Percentiles rank a stretch among this genome's conserved stretches.
Evolutionary conservation across 1,284 basidiomycete species (phyloP).

Genomic region (Malassezia slooffiae): DNA sequence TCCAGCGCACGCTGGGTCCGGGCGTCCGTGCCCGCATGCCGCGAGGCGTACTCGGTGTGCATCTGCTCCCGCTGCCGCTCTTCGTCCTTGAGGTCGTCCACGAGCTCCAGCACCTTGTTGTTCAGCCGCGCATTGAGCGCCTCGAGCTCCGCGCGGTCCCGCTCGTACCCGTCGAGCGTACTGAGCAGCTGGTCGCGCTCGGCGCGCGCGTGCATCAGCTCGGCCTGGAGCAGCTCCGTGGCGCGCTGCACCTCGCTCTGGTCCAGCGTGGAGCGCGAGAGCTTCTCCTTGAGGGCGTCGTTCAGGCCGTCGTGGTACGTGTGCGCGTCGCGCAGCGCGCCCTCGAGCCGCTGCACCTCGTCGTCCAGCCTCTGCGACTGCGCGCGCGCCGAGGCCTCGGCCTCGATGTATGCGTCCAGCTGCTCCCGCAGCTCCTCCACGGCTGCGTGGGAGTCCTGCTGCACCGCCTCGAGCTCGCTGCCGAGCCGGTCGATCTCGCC

Average conservation of each 20-base stretch:
- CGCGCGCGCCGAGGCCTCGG: background rate
- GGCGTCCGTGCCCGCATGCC: constrained; percentile 32
- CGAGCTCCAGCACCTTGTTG: constrained; percentile 41
- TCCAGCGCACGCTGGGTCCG: constrained; percentile 26
- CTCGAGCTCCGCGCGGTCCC: constrained; percentile 15
- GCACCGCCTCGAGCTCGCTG: constrained; percentile 25
- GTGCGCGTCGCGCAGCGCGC: constrained; percentile 54
- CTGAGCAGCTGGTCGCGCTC: constrained; percentile 3
- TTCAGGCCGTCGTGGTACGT: constrained; percentile 29
- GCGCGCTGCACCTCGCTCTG: constrained; percentile 1
- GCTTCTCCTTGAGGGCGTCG: constrained; percentile 20
- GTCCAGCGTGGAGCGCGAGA: background rate
- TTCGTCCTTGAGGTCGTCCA: constrained; percentile 48
- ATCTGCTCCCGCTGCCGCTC: constrained; percentile 47
- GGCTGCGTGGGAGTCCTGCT: constrained; percentile 23
- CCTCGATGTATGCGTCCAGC: constrained; percentile 16
- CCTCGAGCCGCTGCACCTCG: constrained; percentile 59
- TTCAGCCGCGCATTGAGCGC: constrained; percentile 33
- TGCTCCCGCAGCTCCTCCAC: constrained; percentile 21
- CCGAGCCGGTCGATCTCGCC: constrained; percentile 35
- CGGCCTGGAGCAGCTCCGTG: background rate
- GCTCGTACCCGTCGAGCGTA: constrained; percentile 3
- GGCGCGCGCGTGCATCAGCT: background rate
- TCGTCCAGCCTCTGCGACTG: constrained; percentile 51
- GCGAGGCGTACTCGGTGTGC: constrained; percentile 48